phyloP scores from a whole-genome alignment of 495 filamentous ascomycete species.

The Poronia punctata region DNA sequence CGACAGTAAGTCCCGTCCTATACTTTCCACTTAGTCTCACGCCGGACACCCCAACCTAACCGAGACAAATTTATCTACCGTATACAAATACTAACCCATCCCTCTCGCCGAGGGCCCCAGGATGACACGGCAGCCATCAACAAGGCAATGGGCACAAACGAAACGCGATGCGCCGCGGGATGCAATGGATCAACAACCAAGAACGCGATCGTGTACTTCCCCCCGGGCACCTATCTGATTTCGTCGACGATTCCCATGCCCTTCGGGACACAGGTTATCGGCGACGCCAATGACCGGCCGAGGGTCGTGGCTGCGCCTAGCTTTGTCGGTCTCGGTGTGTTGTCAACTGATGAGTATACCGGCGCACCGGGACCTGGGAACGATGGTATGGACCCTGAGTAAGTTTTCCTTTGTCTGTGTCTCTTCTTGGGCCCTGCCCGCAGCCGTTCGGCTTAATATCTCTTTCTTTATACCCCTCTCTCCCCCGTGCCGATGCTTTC shows the following conservation, averaged over 20 bases:
- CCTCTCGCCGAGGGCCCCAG: background rate
- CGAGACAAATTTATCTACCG: no score
- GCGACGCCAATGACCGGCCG: constrained; percentile 48
- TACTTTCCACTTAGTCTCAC: no score
- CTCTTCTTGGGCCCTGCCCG: no score
- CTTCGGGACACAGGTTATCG: constrained; percentile 53
- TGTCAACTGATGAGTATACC: constrained; percentile 61
- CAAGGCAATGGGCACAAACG: constrained; percentile 51
- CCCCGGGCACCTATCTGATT: constrained; percentile 49
- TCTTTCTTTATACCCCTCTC: no score
- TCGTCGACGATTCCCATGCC: constrained; percentile 46
- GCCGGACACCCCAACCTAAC: no score
- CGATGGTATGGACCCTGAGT: no score
- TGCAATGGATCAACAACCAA: constrained; percentile 55
- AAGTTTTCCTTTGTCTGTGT: no score
- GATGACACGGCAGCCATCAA: constrained; percentile 62
- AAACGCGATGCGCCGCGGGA: constrained; percentile 48
- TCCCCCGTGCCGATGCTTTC: no score
- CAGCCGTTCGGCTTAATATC: no score
- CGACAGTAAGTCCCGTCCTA: no score
- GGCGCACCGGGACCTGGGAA: no score
- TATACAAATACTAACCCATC: background rate
- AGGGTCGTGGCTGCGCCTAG: constrained; percentile 49
- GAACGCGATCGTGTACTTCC: constrained; percentile 52
- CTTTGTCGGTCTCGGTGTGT: constrained; percentile 61